A percentile compares a stretch with the other conserved stretches of the same genome.
Evolutionary conservation across 441 rosid species (phyloP).

Genomic region (Gossypium davidsonii): DNA sequence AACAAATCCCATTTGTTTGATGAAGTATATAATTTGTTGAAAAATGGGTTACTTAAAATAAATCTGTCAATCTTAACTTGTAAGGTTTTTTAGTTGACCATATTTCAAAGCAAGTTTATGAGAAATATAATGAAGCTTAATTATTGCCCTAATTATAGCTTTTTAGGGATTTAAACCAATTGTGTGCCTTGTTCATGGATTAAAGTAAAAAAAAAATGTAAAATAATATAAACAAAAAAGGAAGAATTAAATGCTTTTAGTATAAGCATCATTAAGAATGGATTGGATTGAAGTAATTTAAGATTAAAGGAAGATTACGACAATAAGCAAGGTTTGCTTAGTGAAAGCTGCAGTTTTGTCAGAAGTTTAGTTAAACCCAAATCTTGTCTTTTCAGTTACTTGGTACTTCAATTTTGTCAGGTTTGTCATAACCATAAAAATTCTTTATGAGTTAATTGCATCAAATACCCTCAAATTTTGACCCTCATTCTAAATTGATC

Average conservation of each 20-base stretch:
- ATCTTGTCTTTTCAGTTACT: slow-evolving; percentile 5
- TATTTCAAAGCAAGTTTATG: not conserved
- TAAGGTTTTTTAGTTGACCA: not conserved
- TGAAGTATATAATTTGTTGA: no score
- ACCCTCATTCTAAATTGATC: no score
- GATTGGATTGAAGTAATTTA: not conserved
- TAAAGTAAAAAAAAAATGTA: not conserved
- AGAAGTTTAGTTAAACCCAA: slow-evolving; percentile 11
- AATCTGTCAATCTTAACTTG: slow-evolving; percentile 5
- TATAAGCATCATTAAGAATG: slow-evolving; percentile 9
- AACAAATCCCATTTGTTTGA: no score
- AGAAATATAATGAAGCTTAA: not conserved
- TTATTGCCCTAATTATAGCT: not conserved
- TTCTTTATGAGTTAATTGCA: no score
- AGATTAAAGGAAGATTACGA: slow-evolving; percentile 2
- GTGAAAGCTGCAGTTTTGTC: slow-evolving; percentile 11
- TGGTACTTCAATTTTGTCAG: slow-evolving; percentile 6
- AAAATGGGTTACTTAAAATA: not conserved
- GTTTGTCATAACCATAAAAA: no score
- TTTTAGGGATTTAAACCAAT: not conserved
- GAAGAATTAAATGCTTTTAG: not conserved
- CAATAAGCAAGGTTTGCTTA: slow-evolving; percentile 1
- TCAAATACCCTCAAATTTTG: no score
- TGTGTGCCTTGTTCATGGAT: not conserved
- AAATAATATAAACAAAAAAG: not conserved